Evolutionary conservation across 2,329 filamentous ascomycete species (phyloP), one percentile per base, ranked within the genome.

Genomic region (Xylariaceae sp.): DNA sequence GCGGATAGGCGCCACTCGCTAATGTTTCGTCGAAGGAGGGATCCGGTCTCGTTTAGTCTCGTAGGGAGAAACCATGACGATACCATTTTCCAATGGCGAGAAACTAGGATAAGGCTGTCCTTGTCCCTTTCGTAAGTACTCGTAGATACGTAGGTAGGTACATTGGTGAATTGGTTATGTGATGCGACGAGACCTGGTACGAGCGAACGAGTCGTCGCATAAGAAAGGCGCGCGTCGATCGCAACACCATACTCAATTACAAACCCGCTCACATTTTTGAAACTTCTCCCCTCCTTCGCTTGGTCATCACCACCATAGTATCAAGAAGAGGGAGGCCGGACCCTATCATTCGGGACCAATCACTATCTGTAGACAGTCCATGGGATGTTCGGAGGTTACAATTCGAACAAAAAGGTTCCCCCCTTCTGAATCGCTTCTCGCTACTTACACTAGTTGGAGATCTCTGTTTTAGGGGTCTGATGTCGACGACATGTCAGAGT

Each of bases 51-150:
- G 23, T 30, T 30, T 30, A 30, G 23, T 30, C 5, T 30, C 23
- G 23, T 30, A 30, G 23, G 23, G 23, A 30, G 23, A 30, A 30
- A 30, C 23, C 17, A 18, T 18, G 17, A 18, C 17, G 17, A 18
- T 18, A 18, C 17, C 17, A 18, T 18, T 18, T 18, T 18, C 17
- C 23, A 4, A 30, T 30, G 23, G 23, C 23, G 23, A 30, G 57
- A 51, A 47, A 17, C 55, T 48, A 61, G 52, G n/a, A 61, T 62
- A 52, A 55, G 56, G 61, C 61, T 60, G 55, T 57, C 58, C 61
- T 55, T 54, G 44, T 53, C n/a, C 52, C 48, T 52, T 55, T 41
- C 51, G 23, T 30, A n/a, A n/a, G n/a, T n/a, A 30, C 17, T 18
- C 17, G 17, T 18, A 18, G 17, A 30, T 4, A n/a, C n/a, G n/a